Evolutionary conservation across 2,329 filamentous ascomycete genomes (phyloP).

Genomic region (Aspergillus sergii): DNA sequence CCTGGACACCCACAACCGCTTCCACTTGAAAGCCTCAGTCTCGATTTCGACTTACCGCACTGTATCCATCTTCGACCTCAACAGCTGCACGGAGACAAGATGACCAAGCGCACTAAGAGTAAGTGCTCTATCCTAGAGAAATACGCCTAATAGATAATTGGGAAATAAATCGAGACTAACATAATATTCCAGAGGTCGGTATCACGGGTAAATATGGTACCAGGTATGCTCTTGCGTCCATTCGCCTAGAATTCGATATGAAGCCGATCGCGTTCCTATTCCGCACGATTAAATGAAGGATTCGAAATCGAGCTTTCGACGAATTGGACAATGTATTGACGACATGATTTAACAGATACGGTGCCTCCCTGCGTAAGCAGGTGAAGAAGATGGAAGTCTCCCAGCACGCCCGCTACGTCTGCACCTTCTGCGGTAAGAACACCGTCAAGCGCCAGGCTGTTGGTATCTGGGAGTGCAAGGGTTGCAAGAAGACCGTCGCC

Average conservation of each 20-base stretch:
- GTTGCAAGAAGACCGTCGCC: conserved; percentile 91
- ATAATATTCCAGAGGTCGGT: conserved; percentile 69
- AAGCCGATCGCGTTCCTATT: conserved; percentile 17
- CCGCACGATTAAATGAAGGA: conserved; percentile 19
- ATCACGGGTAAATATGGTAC: conserved; percentile 99
- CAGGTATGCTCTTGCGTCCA: conserved; percentile 65
- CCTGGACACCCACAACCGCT: conserved; percentile 37
- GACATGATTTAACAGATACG: conserved; percentile 66
- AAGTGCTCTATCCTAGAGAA: conserved; percentile 25
- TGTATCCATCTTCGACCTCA: conserved; percentile 41
- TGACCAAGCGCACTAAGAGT: conserved; percentile 94
- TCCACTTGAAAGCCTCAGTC: conserved; percentile 35
- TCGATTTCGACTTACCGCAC: conserved; percentile 37
- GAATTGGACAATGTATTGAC: conserved; percentile 23
- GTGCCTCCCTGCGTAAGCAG: conserved; percentile 98
- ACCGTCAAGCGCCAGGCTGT: conserved; percentile 87
- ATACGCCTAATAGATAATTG: neutral
- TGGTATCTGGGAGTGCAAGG: conserved; percentile 96
- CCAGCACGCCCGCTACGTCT: conserved; percentile 96
- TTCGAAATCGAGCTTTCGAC: conserved; percentile 21
- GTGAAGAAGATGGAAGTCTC: conserved; percentile 99
- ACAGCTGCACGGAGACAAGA: conserved; percentile 60
- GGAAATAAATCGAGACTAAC: conserved; percentile 27
- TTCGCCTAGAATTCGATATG: conserved; percentile 19
- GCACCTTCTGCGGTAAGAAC: conserved; percentile 98